Percentiles rank a stretch among this genome's conserved stretches.
phyloP scores from a whole-genome alignment of 768 basidiomycete genomes.

The Cystofilobasidium ferigula region DNA sequence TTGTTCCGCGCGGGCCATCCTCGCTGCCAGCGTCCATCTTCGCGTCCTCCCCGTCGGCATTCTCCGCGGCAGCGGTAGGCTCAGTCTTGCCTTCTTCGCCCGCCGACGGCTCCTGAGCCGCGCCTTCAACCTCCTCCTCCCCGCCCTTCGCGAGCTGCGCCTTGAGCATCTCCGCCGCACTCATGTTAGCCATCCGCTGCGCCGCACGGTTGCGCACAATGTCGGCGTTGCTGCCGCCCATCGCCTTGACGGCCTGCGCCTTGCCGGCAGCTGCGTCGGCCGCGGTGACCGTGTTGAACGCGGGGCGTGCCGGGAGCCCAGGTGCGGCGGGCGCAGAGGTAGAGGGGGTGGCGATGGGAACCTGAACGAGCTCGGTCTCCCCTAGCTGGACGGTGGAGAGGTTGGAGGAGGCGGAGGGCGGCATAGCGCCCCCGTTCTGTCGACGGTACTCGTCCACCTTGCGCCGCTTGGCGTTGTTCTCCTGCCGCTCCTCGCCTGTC shows the following conservation, averaged over 20 bases:
- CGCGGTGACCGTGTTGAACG: conserved; percentile 53
- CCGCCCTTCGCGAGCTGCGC: conserved; percentile 63
- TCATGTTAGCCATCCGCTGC: conserved; percentile 91
- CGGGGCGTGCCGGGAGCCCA: conserved; percentile 55
- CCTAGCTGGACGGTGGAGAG: conserved; percentile 32
- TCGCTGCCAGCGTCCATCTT: conserved; percentile 24
- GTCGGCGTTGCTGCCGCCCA: conserved; percentile 73
- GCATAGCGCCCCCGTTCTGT: not conserved
- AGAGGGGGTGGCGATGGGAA: conserved; percentile 25
- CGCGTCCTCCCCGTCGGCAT: not conserved
- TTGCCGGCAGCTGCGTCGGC: conserved; percentile 19
- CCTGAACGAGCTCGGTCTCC: conserved; percentile 37
- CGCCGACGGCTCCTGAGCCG: conserved; percentile 10
- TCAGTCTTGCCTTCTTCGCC: conserved; percentile 4
- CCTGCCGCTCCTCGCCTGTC: conserved; percentile 88
- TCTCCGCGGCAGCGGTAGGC: conserved; percentile 6
- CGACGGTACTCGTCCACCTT: conserved; percentile 48
- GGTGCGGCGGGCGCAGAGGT: conserved; percentile 41
- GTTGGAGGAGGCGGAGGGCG: not conserved
- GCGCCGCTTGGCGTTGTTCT: conserved; percentile 78
- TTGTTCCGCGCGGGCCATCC: not conserved
- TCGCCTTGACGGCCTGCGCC: conserved; percentile 31
- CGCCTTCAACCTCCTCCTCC: conserved; percentile 21
- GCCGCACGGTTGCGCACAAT: conserved; percentile 80
- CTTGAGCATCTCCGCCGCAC: conserved; percentile 85